Percentiles rank a stretch among this genome's conserved stretches.
These are phyloP conservation scores for Fusarium pseudocircinatum DNA, from an alignment of 2,329 filamentous ascomycete species.

Conservation along the genomic window DNA sequence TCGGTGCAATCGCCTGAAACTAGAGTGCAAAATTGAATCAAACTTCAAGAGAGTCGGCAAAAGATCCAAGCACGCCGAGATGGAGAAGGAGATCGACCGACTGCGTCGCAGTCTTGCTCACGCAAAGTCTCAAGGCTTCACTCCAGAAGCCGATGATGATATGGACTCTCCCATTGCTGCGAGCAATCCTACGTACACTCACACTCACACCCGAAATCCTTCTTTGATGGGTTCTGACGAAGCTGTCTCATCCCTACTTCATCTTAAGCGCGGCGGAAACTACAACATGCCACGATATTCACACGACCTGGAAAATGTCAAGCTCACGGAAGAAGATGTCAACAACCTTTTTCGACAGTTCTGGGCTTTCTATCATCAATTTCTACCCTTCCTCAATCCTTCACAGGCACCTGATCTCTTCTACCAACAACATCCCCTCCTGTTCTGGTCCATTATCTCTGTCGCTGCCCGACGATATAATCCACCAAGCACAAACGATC, in stretches of 20 bases:
- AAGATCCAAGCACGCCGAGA: constrained; percentile 83
- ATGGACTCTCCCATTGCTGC: constrained; percentile 66
- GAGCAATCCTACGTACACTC: constrained; percentile 63
- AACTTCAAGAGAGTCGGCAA: constrained; percentile 89
- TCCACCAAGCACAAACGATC: constrained; percentile 62
- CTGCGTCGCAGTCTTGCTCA: constrained; percentile 69
- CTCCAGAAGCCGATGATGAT: constrained; percentile 64
- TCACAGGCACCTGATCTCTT: constrained; percentile 75
- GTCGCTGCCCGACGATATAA: constrained; percentile 78
- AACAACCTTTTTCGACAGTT: constrained; percentile 76
- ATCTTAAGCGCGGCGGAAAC: constrained; percentile 71
- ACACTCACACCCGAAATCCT: constrained; percentile 70
- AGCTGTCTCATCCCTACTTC: constrained; percentile 72
- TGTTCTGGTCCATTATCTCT: constrained; percentile 87
- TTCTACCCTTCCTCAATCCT: constrained; percentile 78
- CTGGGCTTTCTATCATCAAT: constrained; percentile 80
- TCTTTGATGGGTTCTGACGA: constrained; percentile 75
- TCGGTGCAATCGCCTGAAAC: constrained; percentile 80
- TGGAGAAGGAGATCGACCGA: constrained; percentile 83
- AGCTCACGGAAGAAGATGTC: constrained; percentile 71
- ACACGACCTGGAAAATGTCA: constrained; percentile 70
- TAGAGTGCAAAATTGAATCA: constrained; percentile 86
- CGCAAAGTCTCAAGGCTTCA: constrained; percentile 68
- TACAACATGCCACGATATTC: constrained; percentile 69
- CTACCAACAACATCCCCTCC: constrained; percentile 78